Base-by-base conservation (phyloP, 1,139 yeast species). In the Geotrichum candidum region DNA sequence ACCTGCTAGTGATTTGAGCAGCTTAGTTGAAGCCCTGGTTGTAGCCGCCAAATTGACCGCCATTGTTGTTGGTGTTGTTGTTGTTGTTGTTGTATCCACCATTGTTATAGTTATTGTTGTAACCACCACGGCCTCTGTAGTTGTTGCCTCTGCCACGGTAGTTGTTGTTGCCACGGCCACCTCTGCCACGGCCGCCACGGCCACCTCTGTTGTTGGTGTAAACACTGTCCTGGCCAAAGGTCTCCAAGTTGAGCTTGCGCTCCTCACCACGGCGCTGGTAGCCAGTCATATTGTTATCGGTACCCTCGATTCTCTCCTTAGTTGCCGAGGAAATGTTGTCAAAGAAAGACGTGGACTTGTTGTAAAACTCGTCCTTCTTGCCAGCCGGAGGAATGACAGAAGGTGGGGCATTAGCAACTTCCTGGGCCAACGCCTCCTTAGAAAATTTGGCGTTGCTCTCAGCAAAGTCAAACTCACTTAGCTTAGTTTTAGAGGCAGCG, bases 321-420 rank as follows among this genome's bases (percentile, higher is more conserved):
- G 82, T 75, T 7, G 83, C 77, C 7, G 89, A 84, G 10, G 95
- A 87, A 65, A 90, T 82, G 63, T 82, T 83, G 74, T 90, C 96
- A 69, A 90, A 90, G 73, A 90, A 90, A 1, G 96, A 89, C 13
- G 89, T 82, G 68, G 81, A 82, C 70, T 84, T 87, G 73, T 87
- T 82, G 74, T 89, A 89, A 53, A 80, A 82, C 51, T 76, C 69
- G 25, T 73, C 73, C 45, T 63, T 63, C 7, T 63, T 64, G 63
- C 51, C 60, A 22, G 64, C 65, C 41, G 65, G 67, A 56, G 67
- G 65, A 54, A 65, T 63, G 48, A 61, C 63, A 54, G 68, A 58
- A 35, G 56, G 31, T 52, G 54, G 58, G 38, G 58, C 63, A 51
- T 53, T 25, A 15, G 53, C 63, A 9, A 61, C 65, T 38, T 71